A percentile compares a stretch with the other conserved stretches of the same genome.
phyloP scores from a whole-genome alignment of 441 rosid species.

The Mallotus japonicus region DNA sequence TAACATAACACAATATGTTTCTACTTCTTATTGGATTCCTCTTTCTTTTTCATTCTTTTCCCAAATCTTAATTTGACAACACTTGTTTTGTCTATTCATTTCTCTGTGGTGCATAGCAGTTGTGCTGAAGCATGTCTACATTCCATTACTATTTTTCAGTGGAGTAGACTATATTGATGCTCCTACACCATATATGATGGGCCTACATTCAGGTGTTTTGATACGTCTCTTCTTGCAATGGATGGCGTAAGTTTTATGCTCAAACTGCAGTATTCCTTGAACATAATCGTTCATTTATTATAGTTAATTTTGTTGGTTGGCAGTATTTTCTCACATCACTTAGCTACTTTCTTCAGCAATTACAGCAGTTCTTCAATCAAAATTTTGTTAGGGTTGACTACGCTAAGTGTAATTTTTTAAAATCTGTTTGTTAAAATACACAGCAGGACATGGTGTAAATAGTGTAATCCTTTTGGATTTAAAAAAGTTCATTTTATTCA shows the following conservation, averaged over 20 bases:
- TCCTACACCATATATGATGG: slow-evolving; percentile 99
- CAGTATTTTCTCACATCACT: not conserved
- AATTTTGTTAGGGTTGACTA: not conserved
- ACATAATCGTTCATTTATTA: not conserved
- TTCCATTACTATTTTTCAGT: slow-evolving; percentile 99
- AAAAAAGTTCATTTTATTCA: not conserved
- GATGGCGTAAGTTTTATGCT: slow-evolving; percentile 78
- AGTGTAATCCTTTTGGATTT: not conserved
- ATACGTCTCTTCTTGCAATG: slow-evolving; percentile 80
- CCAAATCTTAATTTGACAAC: too few relatives aligned
- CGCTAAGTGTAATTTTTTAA: not conserved
- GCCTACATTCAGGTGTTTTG: slow-evolving; percentile 98
- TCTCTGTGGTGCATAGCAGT: too few relatives aligned
- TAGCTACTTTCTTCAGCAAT: not conserved
- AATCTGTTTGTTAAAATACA: slow-evolving; percentile 10
- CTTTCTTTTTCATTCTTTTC: too few relatives aligned
- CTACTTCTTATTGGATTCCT: too few relatives aligned
- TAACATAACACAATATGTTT: too few relatives aligned
- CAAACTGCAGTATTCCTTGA: slow-evolving; percentile 4
- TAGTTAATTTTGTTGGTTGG: not conserved
- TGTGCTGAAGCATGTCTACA: slow-evolving; percentile 98
- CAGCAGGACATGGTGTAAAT: not conserved
- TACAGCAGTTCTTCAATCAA: not conserved
- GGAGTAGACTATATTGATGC: slow-evolving; percentile 99
- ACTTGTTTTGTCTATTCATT: too few relatives aligned